A percentile compares a stretch with the other conserved stretches of the same genome.
Evolutionary conservation across 371 early-diverging fungal genomes (phyloP).

Genomic region (Mucor mucedo): DNA sequence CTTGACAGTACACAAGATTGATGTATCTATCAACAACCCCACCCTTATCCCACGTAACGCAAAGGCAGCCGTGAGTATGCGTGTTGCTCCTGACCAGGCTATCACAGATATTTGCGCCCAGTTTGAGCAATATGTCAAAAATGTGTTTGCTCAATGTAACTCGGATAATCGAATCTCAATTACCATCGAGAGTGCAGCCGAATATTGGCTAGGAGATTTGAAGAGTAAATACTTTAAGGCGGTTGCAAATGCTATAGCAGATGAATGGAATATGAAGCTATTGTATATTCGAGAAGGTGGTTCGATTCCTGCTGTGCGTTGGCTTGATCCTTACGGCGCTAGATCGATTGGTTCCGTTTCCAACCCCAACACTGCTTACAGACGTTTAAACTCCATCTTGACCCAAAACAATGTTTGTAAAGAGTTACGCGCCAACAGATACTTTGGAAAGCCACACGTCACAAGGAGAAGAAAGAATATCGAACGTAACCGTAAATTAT

Average conservation of each 20-base stretch:
- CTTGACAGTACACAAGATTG: conserved; percentile 83
- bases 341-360: conserved; percentile 49
- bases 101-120: conserved; percentile 63
- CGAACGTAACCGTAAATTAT: conserved; percentile 54
- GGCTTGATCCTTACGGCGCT: conserved; percentile 74
- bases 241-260: conserved; percentile 67
- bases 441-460: conserved; percentile 63
- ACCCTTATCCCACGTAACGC: conserved; percentile 80
- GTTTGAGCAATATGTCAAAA: conserved; percentile 59
- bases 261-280: conserved; percentile 68
- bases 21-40: conserved; percentile 71
- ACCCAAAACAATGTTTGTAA: conserved; percentile 51
- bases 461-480: conserved; percentile 56
- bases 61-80: conserved; percentile 76
- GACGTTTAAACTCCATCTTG: conserved; percentile 47
- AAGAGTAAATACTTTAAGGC: conserved; percentile 70
- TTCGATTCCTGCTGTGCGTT: conserved; percentile 82
- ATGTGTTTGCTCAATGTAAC: conserved; percentile 52
- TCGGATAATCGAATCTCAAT: conserved; percentile 56
- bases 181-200: conserved; percentile 63
- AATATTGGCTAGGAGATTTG: conserved; percentile 84
- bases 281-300: conserved; percentile 82
- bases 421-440: conserved; percentile 49
- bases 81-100: conserved; percentile 82
- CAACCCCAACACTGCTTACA: conserved; percentile 50